phyloP scores from a whole-genome alignment of 2,329 filamentous ascomycete species.

The Tolypocladium tundrense region DNA sequence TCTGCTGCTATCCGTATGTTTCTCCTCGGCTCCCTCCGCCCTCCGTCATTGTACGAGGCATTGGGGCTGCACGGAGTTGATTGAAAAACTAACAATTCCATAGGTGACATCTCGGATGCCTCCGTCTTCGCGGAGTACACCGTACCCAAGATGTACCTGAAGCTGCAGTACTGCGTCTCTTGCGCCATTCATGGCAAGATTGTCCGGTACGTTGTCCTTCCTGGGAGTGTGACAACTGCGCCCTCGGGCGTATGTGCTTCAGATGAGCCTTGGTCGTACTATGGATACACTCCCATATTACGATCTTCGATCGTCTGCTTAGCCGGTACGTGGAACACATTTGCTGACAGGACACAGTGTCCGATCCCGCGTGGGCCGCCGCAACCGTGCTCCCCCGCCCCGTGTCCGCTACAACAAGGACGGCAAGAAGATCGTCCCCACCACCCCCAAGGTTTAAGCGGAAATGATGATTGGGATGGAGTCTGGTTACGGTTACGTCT shows the following conservation, averaged over 20 bases:
- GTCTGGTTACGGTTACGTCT: slow-evolving; percentile 27
- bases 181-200: slow-evolving; percentile 99
- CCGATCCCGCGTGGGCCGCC: slow-evolving; percentile 89
- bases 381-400: slow-evolving; percentile 97
- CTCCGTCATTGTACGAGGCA: neutral
- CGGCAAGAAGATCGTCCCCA: slow-evolving; percentile 97
- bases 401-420: slow-evolving; percentile 99
- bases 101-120: slow-evolving; percentile 99
- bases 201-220: slow-evolving; percentile 80
- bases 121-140: slow-evolving; percentile 99
- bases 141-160: slow-evolving; percentile 99
- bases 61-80: neutral
- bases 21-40: neutral
- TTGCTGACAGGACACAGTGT: slow-evolving; percentile 58
- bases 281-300: slow-evolving; percentile 20
- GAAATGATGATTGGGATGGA: slow-evolving; percentile 23
- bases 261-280: slow-evolving; percentile 53
- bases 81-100: neutral
- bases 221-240: slow-evolving; percentile 49
- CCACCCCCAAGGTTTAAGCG: slow-evolving; percentile 32
- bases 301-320: slow-evolving; percentile 1
- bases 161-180: slow-evolving; percentile 99
- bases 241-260: slow-evolving; percentile 36
- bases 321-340: slow-evolving; percentile 17
- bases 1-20: slow-evolving; percentile 97